Evolutionary conservation across 768 basidiomycete genomes (phyloP).

Genomic region (Peribolospora baueri): DNA sequence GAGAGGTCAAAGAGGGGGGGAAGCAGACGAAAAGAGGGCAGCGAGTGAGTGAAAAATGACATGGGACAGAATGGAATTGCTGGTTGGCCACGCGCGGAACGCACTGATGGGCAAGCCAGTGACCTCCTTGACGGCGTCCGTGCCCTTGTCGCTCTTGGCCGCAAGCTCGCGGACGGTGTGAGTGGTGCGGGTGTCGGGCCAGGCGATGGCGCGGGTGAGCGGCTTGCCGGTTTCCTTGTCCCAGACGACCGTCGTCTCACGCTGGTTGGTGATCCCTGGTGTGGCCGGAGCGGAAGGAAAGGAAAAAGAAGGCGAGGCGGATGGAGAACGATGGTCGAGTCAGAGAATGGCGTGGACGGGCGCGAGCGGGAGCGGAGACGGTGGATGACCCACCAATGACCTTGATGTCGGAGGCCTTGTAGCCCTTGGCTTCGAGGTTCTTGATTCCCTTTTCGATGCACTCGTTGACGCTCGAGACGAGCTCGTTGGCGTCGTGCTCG

Average conservation of each 20-base stretch:
- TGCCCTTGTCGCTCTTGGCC: slow-evolving; percentile 43
- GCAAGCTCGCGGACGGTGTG: slow-evolving; percentile 58
- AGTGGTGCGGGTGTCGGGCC: slow-evolving; percentile 86
- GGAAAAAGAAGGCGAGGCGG: slow-evolving; percentile 12
- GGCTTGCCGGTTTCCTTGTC: slow-evolving; percentile 70
- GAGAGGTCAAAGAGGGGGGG: not conserved
- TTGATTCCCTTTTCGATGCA: slow-evolving; percentile 53
- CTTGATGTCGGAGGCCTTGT: slow-evolving; percentile 57
- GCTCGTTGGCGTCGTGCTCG: slow-evolving; percentile 70
- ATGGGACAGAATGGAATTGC: slow-evolving; percentile 3
- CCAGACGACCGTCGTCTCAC: slow-evolving; percentile 90
- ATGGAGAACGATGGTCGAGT: not conserved
- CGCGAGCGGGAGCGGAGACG: not conserved
- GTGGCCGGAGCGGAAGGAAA: slow-evolving; percentile 3
- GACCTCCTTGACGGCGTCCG: slow-evolving; percentile 35
- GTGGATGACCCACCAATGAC: slow-evolving; percentile 45
- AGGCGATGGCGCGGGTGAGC: slow-evolving; percentile 70
- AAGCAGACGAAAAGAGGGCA: not conserved
- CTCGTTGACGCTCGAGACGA: slow-evolving; percentile 40
- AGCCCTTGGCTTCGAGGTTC: slow-evolving; percentile 48
- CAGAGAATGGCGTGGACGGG: not conserved
- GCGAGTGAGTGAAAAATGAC: not conserved
- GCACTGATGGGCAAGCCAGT: slow-evolving; percentile 13
- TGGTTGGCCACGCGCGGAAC: slow-evolving; percentile 12
- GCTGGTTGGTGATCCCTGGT: slow-evolving; percentile 71